Evolutionary conservation across 2,329 filamentous ascomycete genomes (phyloP).

Genomic region (Blastomyces silverae): DNA sequence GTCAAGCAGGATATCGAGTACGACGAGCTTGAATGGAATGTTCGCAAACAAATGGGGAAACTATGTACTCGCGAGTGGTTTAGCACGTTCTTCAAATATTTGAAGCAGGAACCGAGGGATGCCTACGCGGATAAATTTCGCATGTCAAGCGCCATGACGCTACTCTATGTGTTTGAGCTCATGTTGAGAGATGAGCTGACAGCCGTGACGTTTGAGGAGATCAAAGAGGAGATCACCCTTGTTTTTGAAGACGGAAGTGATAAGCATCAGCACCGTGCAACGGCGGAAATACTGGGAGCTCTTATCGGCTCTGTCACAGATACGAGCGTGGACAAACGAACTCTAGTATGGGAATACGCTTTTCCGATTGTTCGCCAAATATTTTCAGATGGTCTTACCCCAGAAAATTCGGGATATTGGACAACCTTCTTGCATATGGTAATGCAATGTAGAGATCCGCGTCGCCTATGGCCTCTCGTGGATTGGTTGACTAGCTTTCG

Average conservation of each 20-base stretch:
- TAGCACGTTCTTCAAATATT: slow-evolving; percentile 76
- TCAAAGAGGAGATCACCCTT: slow-evolving; percentile 68
- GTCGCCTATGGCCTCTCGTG: slow-evolving; percentile 77
- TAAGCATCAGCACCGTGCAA: slow-evolving; percentile 95
- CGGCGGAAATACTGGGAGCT: slow-evolving; percentile 84
- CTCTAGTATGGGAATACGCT: slow-evolving; percentile 78
- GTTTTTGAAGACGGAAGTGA: slow-evolving; percentile 91
- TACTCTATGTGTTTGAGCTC: slow-evolving; percentile 85
- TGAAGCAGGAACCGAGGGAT: slow-evolving; percentile 94
- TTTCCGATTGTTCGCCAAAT: slow-evolving; percentile 81
- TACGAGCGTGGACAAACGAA: slow-evolving; percentile 64
- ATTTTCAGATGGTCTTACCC: slow-evolving; percentile 85
- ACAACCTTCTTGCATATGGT: slow-evolving; percentile 86
- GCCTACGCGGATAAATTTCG: slow-evolving; percentile 75
- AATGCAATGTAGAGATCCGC: slow-evolving; percentile 80
- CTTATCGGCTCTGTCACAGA: slow-evolving; percentile 75
- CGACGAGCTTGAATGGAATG: slow-evolving; percentile 68
- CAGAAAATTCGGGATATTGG: slow-evolving; percentile 94
- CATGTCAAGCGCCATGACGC: slow-evolving; percentile 75
- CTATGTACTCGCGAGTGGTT: slow-evolving; percentile 81
- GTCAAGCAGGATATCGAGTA: slow-evolving; percentile 62
- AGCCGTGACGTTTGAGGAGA: slow-evolving; percentile 72
- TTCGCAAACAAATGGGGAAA: slow-evolving; percentile 71
- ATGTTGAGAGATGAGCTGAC: slow-evolving; percentile 71
- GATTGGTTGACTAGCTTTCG: slow-evolving; percentile 77